phyloP scores from a whole-genome alignment of 2,329 filamentous ascomycete species.

The Pseudogymnoascus sp. region DNA sequence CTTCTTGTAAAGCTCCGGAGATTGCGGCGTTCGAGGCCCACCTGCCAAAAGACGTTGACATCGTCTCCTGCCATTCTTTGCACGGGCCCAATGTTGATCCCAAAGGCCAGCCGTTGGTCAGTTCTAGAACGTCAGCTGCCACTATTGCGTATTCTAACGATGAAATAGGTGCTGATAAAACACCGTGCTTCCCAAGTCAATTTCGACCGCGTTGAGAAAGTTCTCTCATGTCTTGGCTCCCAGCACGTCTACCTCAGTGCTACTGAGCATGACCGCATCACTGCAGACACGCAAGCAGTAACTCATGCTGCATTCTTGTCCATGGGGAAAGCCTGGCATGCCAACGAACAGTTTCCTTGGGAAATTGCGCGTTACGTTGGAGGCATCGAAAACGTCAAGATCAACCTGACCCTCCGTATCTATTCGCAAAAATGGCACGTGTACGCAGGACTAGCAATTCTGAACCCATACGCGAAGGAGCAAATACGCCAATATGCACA shows the following conservation, averaged over 20 bases:
- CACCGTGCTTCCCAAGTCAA: conserved; percentile 76
- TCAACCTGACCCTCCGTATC: conserved; percentile 94
- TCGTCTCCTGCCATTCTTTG: conserved; percentile 92
- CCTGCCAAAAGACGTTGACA: conserved; percentile 80
- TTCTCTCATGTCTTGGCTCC: conserved; percentile 75
- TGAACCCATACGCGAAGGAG: conserved; percentile 84
- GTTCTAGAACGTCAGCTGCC: conserved; percentile 3
- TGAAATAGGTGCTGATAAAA: conserved; percentile 64
- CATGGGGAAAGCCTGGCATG: conserved; percentile 97
- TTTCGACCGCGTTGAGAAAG: conserved; percentile 68
- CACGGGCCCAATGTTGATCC: conserved; percentile 89
- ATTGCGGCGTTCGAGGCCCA: conserved; percentile 87
- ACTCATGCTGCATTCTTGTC: conserved; percentile 94
- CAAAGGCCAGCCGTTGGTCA: conserved; percentile 77
- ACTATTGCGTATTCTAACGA: not conserved
- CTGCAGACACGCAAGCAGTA: conserved; percentile 94
- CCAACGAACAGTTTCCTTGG: conserved; percentile 94
- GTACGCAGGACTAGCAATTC: conserved; percentile 91
- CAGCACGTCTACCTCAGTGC: conserved; percentile 84
- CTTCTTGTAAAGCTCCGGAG: conserved; percentile 95
- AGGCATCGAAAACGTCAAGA: conserved; percentile 98
- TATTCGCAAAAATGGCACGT: conserved; percentile 99
- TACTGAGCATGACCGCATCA: conserved; percentile 88
- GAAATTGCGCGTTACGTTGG: conserved; percentile 91
- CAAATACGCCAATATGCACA: conserved; percentile 93